Base-by-base conservation (phyloP, 257 asterid species). In the Datura wrightii region DNA sequence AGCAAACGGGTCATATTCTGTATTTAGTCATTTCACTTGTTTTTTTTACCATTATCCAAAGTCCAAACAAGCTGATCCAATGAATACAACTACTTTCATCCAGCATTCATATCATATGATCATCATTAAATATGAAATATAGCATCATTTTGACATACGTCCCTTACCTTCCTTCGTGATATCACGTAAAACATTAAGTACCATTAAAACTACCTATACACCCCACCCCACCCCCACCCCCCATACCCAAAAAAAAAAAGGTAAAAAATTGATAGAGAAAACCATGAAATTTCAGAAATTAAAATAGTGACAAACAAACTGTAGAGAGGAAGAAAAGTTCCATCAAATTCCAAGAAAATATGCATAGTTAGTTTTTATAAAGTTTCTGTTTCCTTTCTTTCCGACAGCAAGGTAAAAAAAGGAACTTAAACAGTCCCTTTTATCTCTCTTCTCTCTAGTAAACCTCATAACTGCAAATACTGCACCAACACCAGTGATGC, bases 41-140 rank as follows among this genome's bases (percentile, higher is more conserved):
- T 0, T 8, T 1, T 4, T 4, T 46, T 5, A 0, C 0, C 60
- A 6, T 74, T 74, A 74, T 13, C 81, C 41, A 10, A 50, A 31
- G 24, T 50, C 6, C 24, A 48, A 76, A 48, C 19, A 31, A 76
- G 24, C 31, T 39, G 58, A 44, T 7, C 59, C 24, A 19, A 24
- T 76, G 60, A 44, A 19, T 72, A 19, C 80, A 46, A 46, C 80
- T 6, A 50, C 24, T 13, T 48, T 76, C 81, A 50, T 50, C 24
- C 19, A 76, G n/a, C 81, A 50, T 76, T 24, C 62, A 50, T 50
- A 76, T 76, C 81, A 76, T 76, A 50, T 76, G 81, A 48, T 76
- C 62, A 74, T 74, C 10, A 76, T 76, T 48, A 76, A 24, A 74
- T 74, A 46, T 18, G 81, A 74, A 44, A 19, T 5, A 46, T 50